Evolutionary conservation across 305 asterid genomes (phyloP).

Genomic region (Caryopteris hybrid): DNA sequence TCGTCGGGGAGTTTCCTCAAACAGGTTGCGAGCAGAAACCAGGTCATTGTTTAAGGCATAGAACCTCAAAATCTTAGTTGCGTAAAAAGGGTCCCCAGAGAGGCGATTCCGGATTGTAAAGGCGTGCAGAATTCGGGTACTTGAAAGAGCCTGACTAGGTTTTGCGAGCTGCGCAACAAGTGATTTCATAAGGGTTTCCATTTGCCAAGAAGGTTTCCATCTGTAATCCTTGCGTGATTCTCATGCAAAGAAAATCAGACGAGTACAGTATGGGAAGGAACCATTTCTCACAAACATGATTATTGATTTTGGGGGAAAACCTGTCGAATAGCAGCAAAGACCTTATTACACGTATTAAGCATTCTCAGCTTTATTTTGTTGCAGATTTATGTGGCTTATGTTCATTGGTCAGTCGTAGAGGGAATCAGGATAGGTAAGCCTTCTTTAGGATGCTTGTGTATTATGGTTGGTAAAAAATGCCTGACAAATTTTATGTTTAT

Average conservation of each 20-base stretch:
- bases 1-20: constrained; percentile 57
- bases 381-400: no score
- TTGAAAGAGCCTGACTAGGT: constrained; percentile 37
- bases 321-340: no score
- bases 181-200: constrained; percentile 32
- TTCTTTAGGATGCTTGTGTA: no score
- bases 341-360: no score
- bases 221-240: background rate
- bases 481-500: no score
- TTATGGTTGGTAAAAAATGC: no score
- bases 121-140: constrained; percentile 51
- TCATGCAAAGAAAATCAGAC: background rate
- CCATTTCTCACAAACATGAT: no score
- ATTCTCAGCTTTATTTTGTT: no score
- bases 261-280: background rate
- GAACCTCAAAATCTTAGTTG: constrained; percentile 52
- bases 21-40: constrained; percentile 62
- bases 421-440: no score
- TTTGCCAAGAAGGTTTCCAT: constrained; percentile 19
- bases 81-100: constrained; percentile 59
- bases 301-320: no score
- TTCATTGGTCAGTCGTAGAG: no score
- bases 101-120: constrained; percentile 37
- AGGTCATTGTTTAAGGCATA: constrained; percentile 59
- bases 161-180: constrained; percentile 44